Evolutionary conservation across 371 early-diverging fungal genomes (phyloP).

Genomic region (Actinomortierella ambigua): DNA sequence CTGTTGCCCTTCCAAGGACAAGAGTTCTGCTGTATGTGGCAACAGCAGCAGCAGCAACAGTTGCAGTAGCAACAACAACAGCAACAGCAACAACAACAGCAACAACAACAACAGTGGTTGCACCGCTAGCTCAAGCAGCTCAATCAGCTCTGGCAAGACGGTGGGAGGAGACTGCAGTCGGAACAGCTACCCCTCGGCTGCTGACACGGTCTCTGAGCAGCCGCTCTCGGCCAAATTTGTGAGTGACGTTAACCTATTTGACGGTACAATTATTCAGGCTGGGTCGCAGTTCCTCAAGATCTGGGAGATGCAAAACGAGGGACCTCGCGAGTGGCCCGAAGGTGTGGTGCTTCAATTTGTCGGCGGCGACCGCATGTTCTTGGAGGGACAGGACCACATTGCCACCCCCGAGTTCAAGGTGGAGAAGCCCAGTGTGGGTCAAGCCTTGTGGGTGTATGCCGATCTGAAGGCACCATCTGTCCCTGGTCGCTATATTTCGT

Average conservation of each 20-base stretch:
- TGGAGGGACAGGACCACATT: conserved; percentile 17
- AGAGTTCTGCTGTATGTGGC: too few relatives aligned
- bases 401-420: conserved; percentile 47
- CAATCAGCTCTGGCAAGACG: not conserved
- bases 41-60: too few relatives aligned
- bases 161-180: too few relatives aligned
- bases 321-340: conserved; percentile 66
- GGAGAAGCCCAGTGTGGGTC: conserved; percentile 53
- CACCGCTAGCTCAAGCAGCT: not conserved
- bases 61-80: too few relatives aligned
- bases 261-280: conserved; percentile 61
- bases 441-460: conserved; percentile 60
- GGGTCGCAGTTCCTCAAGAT: conserved; percentile 64
- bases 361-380: conserved; percentile 57
- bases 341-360: conserved; percentile 59
- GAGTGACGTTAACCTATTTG: conserved; percentile 71
- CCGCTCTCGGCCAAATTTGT: conserved; percentile 53
- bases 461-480: conserved; percentile 68
- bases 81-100: too few relatives aligned
- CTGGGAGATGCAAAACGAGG: conserved; percentile 73
- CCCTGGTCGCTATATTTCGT: conserved; percentile 63
- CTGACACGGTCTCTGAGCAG: conserved; percentile 4
- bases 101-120: too few relatives aligned
- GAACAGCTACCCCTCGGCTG: too few relatives aligned
- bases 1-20: too few relatives aligned